These are phyloP conservation scores for Panus rudis DNA, from an alignment of 768 basidiomycete genomes.

Conservation along the genomic window DNA sequence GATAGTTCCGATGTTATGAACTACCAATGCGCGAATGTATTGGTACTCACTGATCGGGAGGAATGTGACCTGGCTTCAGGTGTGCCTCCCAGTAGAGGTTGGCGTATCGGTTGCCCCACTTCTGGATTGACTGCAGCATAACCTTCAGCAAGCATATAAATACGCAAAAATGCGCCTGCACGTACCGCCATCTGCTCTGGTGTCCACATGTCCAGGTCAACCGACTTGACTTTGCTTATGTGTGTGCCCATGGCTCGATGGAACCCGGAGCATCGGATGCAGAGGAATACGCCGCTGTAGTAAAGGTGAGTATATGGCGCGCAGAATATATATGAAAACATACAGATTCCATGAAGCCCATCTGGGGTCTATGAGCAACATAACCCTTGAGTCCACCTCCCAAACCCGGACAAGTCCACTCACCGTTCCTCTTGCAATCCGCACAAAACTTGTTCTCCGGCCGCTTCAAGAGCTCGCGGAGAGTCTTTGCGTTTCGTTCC, in stretches of 20 bases:
- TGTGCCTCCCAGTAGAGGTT: conserved; percentile 98
- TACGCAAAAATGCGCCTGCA: not conserved
- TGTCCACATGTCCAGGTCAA: conserved; percentile 97
- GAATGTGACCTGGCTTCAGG: conserved; percentile 83
- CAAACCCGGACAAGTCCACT: conserved; percentile 17
- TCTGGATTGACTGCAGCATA: conserved; percentile 62
- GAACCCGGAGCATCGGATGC: conserved; percentile 95
- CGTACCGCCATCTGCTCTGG: conserved; percentile 93
- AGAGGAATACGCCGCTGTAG: conserved; percentile 82
- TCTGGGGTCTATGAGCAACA: conserved; percentile 62
- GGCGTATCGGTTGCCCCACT: conserved; percentile 91
- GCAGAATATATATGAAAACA: conserved; percentile 20
- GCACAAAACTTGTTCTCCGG: conserved; percentile 93
- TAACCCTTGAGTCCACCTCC: not conserved
- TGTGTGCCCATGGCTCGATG: conserved; percentile 98
- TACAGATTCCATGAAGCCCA: conserved; percentile 99
- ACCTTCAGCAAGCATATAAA: conserved; percentile 1
- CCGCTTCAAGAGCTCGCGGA: conserved; percentile 81
- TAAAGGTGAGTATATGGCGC: not conserved
- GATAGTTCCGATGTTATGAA: not conserved
- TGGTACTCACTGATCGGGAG: conserved; percentile 86
- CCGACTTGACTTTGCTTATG: conserved; percentile 94
- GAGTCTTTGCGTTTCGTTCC: conserved; percentile 67
- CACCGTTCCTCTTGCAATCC: conserved; percentile 95
- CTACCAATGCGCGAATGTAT: not conserved